Base-by-base conservation (phyloP, 305 asterid genomes). In the Ilex paraguariensis region DNA sequence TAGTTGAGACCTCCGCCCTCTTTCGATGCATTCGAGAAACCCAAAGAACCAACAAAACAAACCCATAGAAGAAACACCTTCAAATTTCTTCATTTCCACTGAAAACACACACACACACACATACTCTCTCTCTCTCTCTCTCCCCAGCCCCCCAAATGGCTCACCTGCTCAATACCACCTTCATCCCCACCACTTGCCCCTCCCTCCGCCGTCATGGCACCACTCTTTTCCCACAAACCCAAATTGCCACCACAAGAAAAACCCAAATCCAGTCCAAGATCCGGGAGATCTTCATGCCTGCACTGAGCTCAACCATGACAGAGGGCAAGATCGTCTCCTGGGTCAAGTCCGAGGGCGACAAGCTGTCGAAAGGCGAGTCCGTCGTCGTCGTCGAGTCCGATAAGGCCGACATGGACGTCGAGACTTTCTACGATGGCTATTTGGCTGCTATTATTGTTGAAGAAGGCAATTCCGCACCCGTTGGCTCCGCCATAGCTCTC, bases 281-380 rank as follows among this genome's bases (percentile, higher is more conserved):
- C 90, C 89, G 95, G 0, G 97, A 90, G 78, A 90, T 90, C 59
- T 91, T 91, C 78, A 87, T 91, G 95, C 96, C 97, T 7, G 96
- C 97, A 0, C 82, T 87, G 53, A 87, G 96, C 77, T 91, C 98
- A 40, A 91, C 98, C 15, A 91, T 91, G 98, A 88, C 98, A 46
- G 96, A 88, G 79, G 96, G 96, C 0, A 91, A 91, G 67, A 91
- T 91, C 78, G 87, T 91, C 40, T 84, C 88, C 72, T 88, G 98
- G 96, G 70, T 91, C 60, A 91, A 86, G 70, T 84, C 86, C 63
- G 94, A 91, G 78, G 98, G 96, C 7, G 98, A 91, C 21, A 86
- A 87, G 71, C 84, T 88, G 32, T 60, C 87, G 68, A 90, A 90
- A 71, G 97, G 97, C 14, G 97, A 90, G 46, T 75, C 96, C 3